These are phyloP conservation scores for Adansonia grandidieri DNA, from an alignment of 441 rosid species.

Conservation along the genomic window DNA sequence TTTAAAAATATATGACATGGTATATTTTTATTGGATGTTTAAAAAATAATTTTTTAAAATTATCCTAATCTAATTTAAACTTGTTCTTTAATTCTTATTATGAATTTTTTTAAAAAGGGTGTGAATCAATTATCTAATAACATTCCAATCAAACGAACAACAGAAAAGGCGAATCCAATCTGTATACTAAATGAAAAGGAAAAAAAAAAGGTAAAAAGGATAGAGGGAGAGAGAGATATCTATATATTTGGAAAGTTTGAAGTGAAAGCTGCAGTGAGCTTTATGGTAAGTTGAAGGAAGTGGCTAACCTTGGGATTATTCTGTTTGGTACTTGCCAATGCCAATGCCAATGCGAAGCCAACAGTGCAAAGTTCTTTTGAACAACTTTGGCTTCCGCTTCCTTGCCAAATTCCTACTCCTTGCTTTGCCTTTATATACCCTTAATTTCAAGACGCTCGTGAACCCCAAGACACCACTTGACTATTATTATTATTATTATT, in stretches of 20 bases:
- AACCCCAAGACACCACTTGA: not conserved
- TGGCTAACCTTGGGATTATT: not conserved
- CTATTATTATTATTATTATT: too few relatives aligned
- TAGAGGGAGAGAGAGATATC: too few relatives aligned
- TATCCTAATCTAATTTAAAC: too few relatives aligned
- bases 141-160: not conserved
- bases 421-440: conserved; percentile 11
- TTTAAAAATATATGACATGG: too few relatives aligned
- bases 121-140: too few relatives aligned
- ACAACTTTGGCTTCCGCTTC: not conserved
- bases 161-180: not conserved
- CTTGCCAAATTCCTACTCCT: not conserved
- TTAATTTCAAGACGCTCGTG: conserved; percentile 7
- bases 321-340: not conserved
- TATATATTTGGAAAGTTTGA: not conserved
- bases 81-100: too few relatives aligned
- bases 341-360: not conserved
- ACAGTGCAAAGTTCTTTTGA: not conserved
- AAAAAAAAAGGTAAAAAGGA: not conserved
- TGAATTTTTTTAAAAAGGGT: too few relatives aligned
- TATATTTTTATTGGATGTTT: too few relatives aligned
- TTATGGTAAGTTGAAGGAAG: not conserved
- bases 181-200: not conserved
- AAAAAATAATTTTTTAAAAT: too few relatives aligned
- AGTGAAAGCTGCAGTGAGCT: not conserved